Evolutionary conservation across 2,329 filamentous ascomycete species (phyloP).

Genomic region (Colletotrichum falcatum): DNA sequence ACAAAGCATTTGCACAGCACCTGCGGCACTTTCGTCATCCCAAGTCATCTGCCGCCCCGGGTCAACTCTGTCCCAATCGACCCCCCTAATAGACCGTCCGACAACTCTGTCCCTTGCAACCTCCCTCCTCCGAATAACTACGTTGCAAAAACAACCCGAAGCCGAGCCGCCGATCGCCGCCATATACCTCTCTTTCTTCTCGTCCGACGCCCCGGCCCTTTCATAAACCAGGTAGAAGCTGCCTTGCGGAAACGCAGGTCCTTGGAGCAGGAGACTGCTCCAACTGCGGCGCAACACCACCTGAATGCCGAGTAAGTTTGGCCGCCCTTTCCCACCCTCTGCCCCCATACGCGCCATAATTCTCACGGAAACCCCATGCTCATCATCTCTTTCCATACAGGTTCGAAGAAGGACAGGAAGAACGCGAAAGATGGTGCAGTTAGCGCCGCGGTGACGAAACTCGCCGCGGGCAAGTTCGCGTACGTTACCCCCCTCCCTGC

Average conservation of each 20-base stretch:
- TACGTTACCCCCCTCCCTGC: conserved; percentile 50
- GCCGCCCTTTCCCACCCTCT: background rate
- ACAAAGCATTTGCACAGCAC: conserved; percentile 20
- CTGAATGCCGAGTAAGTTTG: conserved; percentile 43
- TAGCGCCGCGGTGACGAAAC: conserved; percentile 65
- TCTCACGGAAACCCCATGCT: background rate
- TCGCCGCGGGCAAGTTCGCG: conserved; percentile 64
- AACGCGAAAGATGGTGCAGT: conserved; percentile 67
- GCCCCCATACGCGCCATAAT: background rate
- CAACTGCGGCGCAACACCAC: conserved; percentile 41
- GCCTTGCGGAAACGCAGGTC: conserved; percentile 40
- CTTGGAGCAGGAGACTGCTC: conserved; percentile 42
- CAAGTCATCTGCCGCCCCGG: conserved; percentile 30
- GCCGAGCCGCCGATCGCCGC: conserved; percentile 5
- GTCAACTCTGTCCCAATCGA: conserved; percentile 12
- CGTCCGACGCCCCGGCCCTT: conserved; percentile 4
- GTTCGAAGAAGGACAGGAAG: conserved; percentile 65
- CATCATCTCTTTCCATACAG: conserved; percentile 43
- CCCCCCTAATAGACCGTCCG: conserved; percentile 31
- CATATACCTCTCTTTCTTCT: background rate
- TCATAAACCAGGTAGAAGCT: conserved; percentile 30
- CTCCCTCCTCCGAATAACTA: background rate
- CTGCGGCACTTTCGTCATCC: conserved; percentile 24
- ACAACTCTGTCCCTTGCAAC: conserved; percentile 14
- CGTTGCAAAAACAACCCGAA: conserved; percentile 19